Percentiles rank a stretch among this genome's conserved stretches.
Conservation (phyloP, 2,329 filamentous ascomycete species). For the Colletotrichum sp. region DNA sequence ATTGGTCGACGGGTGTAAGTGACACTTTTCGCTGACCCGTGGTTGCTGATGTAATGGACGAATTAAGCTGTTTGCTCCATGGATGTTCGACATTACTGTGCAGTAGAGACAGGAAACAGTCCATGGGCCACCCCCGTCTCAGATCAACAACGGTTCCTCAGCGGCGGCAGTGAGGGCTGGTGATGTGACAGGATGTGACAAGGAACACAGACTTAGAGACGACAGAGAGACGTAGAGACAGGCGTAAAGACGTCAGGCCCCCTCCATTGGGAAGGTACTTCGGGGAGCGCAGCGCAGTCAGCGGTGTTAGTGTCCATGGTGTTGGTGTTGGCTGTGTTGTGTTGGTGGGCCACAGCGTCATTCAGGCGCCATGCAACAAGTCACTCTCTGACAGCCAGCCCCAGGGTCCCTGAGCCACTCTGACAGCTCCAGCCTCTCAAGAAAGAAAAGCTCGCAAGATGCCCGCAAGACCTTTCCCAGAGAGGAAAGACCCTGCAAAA, state of each 20-base stretch:
- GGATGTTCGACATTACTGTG: background rate
- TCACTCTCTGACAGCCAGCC: background rate
- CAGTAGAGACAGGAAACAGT: background rate
- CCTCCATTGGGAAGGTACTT: background rate
- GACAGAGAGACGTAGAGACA: background rate
- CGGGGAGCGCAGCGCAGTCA: background rate
- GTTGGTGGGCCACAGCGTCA: background rate
- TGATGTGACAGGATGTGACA: conserved; percentile 9
- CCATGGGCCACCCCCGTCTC: background rate
- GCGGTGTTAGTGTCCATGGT: background rate
- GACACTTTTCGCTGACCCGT: background rate
- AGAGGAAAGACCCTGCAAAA: conserved; percentile 1
- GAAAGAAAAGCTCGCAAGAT: background rate
- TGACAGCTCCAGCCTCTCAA: background rate
- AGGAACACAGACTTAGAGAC: background rate
- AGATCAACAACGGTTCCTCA: background rate
- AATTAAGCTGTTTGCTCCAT: background rate
- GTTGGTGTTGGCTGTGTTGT: background rate
- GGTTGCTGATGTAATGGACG: background rate
- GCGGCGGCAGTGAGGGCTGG: background rate
- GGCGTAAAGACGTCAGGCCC: background rate
- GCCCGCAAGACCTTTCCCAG: conserved; percentile 3
- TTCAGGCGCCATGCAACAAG: background rate
- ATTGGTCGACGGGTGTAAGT: background rate
- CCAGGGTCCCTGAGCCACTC: background rate